Evolutionary conservation across 106 monocot species (phyloP).

Genomic region (Allium fistulosum): DNA sequence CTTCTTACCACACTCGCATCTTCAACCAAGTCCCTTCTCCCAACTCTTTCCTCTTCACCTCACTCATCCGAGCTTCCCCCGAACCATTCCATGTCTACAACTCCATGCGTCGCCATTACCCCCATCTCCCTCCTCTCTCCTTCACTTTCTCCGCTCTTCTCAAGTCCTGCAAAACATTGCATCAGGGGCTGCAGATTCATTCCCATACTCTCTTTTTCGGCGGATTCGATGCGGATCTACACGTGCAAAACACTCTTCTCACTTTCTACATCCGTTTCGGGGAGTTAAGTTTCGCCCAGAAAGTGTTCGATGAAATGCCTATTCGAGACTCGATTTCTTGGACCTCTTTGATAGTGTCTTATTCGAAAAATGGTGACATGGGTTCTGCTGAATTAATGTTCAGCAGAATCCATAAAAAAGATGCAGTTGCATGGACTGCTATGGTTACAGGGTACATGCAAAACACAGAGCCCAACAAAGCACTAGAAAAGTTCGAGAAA

Average conservation of each 20-base stretch:
- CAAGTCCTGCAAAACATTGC: constrained; percentile 14
- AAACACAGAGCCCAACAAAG: constrained; percentile 50
- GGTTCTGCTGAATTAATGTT: constrained; percentile 33
- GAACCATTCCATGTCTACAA: constrained; percentile 28
- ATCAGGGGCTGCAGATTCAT: constrained; percentile 30
- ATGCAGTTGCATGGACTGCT: constrained; percentile 61
- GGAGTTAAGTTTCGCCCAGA: constrained; percentile 15
- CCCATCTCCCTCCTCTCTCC: constrained; percentile 28
- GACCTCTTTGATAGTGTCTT: constrained; percentile 49
- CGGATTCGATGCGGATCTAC: constrained; percentile 30
- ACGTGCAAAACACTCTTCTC: constrained; percentile 41
- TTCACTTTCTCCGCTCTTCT: constrained; percentile 54
- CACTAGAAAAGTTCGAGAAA: constrained; percentile 28
- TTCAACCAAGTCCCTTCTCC: constrained; percentile 36
- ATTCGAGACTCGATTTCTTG: constrained; percentile 33
- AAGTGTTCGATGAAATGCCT: constrained; percentile 48
- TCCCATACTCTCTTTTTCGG: constrained; percentile 32
- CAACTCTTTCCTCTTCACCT: constrained; percentile 57
- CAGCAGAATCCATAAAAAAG: constrained; percentile 22
- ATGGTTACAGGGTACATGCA: constrained; percentile 65
- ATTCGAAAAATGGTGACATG: constrained; percentile 39
- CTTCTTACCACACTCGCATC: constrained; percentile 22
- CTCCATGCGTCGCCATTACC: constrained; percentile 23
- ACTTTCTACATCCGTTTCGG: constrained; percentile 32
- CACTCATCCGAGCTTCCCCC: constrained; percentile 36